Base-by-base conservation (phyloP, 2,329 filamentous ascomycete species). In the Chaetomiaceae sp. region DNA sequence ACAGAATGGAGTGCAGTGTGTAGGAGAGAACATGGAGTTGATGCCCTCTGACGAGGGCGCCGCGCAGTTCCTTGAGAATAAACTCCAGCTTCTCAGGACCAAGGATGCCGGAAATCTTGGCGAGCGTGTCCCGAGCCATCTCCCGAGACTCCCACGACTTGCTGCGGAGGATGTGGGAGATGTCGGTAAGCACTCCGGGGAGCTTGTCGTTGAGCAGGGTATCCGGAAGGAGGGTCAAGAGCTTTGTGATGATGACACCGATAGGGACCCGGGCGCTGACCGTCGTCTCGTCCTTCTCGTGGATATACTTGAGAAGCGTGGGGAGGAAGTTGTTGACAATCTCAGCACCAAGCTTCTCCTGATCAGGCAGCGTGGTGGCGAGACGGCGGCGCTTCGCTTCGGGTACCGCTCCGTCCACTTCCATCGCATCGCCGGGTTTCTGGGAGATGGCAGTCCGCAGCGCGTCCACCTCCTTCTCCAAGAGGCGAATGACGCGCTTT, bases 1-100 rank as follows among this genome's bases (percentile, higher is more conserved):
- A 82, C 17, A 99, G 73, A 44, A 99, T 88, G 0, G 90, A 89
- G 69, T 99, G 93, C 65, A 99, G 81, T 0, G 93, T 97, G 66
- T 88, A 99, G 0, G 92, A 96, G 20, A 99, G 75, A 9, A 99
- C 90, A 66, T 99, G 93, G 34, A 97, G 78, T 63, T 99, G 93
- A 63, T 95, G 96, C 4, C 93, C 93, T 61, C 85, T 81, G 41
- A 84, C 85, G 12, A 99, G 76, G 6, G 92, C 89, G 51, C 86
- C 85, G 44, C 89, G 80, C 20, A 99, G 74, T 65, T 97, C 91
- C 64, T 91, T 95, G 51, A 99, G 73, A n/a, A 99, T 84, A 66
- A 97, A 97, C 2, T 87, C 87, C 61, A 99, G 86, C 66, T 89
- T 95, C 1, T 81, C 76, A 0, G 92, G 81, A 0, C 93, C 93